Evolutionary conservation across 2,329 filamentous ascomycete species (phyloP), one percentile per base, ranked within the genome.

Genomic region (Talaromyces amestolkiae): DNA sequence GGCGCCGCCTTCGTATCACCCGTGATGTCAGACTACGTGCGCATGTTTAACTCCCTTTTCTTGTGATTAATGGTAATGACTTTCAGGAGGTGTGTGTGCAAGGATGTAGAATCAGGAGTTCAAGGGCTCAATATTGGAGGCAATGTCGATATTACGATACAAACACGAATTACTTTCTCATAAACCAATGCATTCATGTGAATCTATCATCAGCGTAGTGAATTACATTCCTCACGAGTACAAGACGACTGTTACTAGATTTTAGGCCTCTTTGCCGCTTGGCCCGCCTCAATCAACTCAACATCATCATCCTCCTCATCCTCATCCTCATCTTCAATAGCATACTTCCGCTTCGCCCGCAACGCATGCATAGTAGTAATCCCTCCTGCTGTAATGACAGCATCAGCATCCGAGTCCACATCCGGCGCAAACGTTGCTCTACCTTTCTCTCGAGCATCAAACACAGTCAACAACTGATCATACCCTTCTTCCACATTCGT

Each of bases 401-500:
- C 59, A 66, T 69, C 62, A 37, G 69, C 17, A n/a, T 31, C 49
- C 17, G 62, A 31, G 13, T 43, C 41, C 61, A 37, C 68, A 68
- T 47, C 68, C 15, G 72, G 71, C 13, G 62, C 69, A 35, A 67
- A 68, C 15, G 69, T 67, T 45, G 71, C 70, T 54, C 24, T 61
- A 59, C 41, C 72, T 67, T 71, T 70, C 60, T 75, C 73, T 41
- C 75, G 73, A 17, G 73, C 71, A 19, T 69, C 72, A 68, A 81
- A 78, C 8, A 70, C 74, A 31, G 75, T 83, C 17, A 89, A 73
- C 54, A 87, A 76, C 65, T 82, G 80, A 64, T 84, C 82, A 73
- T 88, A 89, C 54, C 87, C 86, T 58, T 84, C 83, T 68, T 86
- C 81, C 53, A 88, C 84, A 67, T 81, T 84, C 22, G 82, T 79